phyloP scores from a whole-genome alignment of 2,329 filamentous ascomycete species.

The Talaromyces funiculosus region DNA sequence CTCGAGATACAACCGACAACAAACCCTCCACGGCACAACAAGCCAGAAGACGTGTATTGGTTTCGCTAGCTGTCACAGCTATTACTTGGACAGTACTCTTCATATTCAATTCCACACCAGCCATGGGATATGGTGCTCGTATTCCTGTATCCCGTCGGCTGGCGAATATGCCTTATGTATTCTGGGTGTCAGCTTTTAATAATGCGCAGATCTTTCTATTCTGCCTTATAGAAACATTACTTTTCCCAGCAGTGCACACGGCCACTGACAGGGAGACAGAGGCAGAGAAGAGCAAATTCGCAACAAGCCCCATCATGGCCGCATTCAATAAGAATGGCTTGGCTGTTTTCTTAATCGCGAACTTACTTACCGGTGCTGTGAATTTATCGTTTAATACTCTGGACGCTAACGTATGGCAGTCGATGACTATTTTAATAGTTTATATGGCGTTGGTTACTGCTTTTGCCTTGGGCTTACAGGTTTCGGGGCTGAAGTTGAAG shows the following conservation, averaged over 20 bases:
- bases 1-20: conserved; percentile 48
- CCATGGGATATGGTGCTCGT: conserved; percentile 58
- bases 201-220: conserved; percentile 73
- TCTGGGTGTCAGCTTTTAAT: conserved; percentile 93
- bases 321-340: conserved; percentile 88
- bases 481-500: conserved; percentile 29
- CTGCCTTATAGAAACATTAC: conserved; percentile 67
- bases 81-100: conserved; percentile 66
- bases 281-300: conserved; percentile 56
- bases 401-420: conserved; percentile 56
- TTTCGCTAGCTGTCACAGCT: conserved; percentile 60
- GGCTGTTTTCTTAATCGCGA: conserved; percentile 77
- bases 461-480: conserved; percentile 50
- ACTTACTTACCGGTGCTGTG: conserved; percentile 79
- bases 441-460: conserved; percentile 66
- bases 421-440: conserved; percentile 68
- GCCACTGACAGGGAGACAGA: conserved; percentile 53
- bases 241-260: conserved; percentile 68
- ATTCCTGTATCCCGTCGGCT: conserved; percentile 78
- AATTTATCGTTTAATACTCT: conserved; percentile 84
- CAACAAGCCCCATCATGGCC: conserved; percentile 74
- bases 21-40: conserved; percentile 35
- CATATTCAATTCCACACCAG: conserved; percentile 60
- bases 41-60: conserved; percentile 53
- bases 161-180: conserved; percentile 86